Percentiles rank a stretch among this genome's conserved stretches.
These are phyloP conservation scores for Pichia heedii DNA, from an alignment of 805 yeast species.

Conservation along the genomic window DNA sequence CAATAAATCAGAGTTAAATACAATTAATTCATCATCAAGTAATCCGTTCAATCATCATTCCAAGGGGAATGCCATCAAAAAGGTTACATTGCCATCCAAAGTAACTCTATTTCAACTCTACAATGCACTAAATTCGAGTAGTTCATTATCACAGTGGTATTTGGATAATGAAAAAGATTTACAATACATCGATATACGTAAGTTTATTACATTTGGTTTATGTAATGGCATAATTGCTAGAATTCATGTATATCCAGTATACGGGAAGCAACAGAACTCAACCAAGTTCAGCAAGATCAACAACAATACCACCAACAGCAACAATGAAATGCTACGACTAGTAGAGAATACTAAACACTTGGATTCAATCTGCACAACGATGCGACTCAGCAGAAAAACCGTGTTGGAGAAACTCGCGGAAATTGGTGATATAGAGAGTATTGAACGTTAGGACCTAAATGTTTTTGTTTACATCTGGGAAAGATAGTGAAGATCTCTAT, in stretches of 20 bases:
- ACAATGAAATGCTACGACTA: neutral
- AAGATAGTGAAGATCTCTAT: too few relatives aligned
- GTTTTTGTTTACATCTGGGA: neutral
- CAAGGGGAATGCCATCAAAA: conserved; percentile 3
- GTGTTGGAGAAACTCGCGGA: conserved; percentile 14
- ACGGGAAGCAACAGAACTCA: conserved; percentile 16
- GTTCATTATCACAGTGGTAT: conserved; percentile 75
- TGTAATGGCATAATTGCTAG: conserved; percentile 75
- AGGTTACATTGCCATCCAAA: conserved; percentile 44
- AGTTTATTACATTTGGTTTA: conserved; percentile 82
- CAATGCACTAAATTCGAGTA: conserved; percentile 69
- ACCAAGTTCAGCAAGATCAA: neutral
- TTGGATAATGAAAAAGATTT: conserved; percentile 50
- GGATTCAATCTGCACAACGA: conserved; percentile 64
- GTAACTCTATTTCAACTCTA: conserved; percentile 65
- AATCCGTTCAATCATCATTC: too few relatives aligned
- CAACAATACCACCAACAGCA: neutral
- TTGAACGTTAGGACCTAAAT: neutral
- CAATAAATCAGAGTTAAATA: neutral
- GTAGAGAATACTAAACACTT: conserved; percentile 36
- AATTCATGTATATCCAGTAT: conserved; percentile 66
- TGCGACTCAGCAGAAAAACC: conserved; percentile 46
- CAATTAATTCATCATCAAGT: neutral
- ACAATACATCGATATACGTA: conserved; percentile 64
- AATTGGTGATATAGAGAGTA: conserved; percentile 29